Conservation (phyloP, 495 filamentous ascomycete species). For the Tetracladium setigerum region DNA sequence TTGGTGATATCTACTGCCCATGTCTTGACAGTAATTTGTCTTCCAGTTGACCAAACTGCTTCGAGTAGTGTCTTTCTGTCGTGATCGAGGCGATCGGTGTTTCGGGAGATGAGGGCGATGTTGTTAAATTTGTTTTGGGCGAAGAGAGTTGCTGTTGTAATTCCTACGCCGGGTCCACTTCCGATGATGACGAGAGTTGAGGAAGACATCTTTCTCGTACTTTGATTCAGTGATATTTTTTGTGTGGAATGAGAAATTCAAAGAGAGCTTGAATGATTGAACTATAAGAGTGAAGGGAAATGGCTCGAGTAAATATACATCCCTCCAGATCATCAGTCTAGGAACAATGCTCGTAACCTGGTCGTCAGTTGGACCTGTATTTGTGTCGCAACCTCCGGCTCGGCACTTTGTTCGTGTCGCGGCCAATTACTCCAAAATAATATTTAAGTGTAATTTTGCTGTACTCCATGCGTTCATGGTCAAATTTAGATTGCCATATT, state of each 20-base stretch:
- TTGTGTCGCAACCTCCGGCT: no score
- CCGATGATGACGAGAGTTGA: constrained; percentile 28
- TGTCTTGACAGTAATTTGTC: constrained; percentile 21
- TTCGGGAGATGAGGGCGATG: constrained; percentile 31
- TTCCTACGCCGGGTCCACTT: constrained; percentile 34
- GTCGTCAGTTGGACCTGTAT: no score
- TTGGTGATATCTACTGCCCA: constrained; percentile 28
- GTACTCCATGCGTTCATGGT: no score
- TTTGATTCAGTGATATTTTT: neutral
- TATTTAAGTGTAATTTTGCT: no score
- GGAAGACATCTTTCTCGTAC: neutral
- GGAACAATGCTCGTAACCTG: no score
- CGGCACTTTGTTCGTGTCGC: no score
- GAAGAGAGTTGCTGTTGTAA: constrained; percentile 27
- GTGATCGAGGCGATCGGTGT: constrained; percentile 22
- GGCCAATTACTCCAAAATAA: no score
- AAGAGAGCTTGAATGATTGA: no score
- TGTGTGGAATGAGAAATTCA: neutral
- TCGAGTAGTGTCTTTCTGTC: constrained; percentile 24
- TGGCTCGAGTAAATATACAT: neutral
- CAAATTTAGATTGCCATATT: no score
- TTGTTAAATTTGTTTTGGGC: constrained; percentile 29
- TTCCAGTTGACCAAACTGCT: constrained; percentile 7
- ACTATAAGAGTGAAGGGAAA: no score
- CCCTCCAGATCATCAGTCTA: neutral